Evolutionary conservation across 2,329 filamentous ascomycete species (phyloP).

Genomic region (Verticillium albo-atrum): DNA sequence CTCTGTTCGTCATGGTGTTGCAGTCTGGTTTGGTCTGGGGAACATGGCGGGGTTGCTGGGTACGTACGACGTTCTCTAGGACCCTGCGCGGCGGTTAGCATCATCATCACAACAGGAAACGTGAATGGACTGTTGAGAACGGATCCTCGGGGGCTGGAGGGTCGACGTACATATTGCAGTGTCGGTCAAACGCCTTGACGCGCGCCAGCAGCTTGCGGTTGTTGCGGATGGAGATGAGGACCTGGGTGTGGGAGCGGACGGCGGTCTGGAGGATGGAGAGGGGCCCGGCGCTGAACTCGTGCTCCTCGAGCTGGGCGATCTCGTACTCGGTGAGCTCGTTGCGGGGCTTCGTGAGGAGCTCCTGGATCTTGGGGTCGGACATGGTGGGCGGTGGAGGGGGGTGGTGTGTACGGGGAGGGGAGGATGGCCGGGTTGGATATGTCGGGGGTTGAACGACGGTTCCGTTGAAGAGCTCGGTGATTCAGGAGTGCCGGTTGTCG

Average conservation of each 20-base stretch:
- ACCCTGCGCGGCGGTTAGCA: slow-evolving; percentile 12
- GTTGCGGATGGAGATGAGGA: slow-evolving; percentile 95
- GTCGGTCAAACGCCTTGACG: slow-evolving; percentile 96
- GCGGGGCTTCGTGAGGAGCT: slow-evolving; percentile 84
- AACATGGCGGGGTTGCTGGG: background rate
- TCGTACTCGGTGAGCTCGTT: slow-evolving; percentile 93
- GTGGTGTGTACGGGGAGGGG: background rate
- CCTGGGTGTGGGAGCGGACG: slow-evolving; percentile 89
- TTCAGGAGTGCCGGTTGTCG: background rate
- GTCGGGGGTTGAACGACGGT: no score
- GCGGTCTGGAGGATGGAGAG: slow-evolving; percentile 95
- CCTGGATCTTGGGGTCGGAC: slow-evolving; percentile 38
- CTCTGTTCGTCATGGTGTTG: slow-evolving; percentile 2
- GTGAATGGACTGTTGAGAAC: no score
- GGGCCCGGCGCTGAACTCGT: slow-evolving; percentile 49
- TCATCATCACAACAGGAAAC: no score
- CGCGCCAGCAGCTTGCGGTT: slow-evolving; percentile 96
- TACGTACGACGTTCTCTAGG: slow-evolving; percentile 23
- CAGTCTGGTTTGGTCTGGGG: background rate
- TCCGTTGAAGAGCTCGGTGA: background rate
- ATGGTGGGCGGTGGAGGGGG: slow-evolving; percentile 3
- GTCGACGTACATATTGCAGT: slow-evolving; percentile 93
- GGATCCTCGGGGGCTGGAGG: background rate
- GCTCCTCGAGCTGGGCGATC: slow-evolving; percentile 64
- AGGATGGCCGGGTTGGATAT: no score